Conservation (phyloP, 2,329 filamentous ascomycete species). For the Xylariomycetidae sp. region DNA sequence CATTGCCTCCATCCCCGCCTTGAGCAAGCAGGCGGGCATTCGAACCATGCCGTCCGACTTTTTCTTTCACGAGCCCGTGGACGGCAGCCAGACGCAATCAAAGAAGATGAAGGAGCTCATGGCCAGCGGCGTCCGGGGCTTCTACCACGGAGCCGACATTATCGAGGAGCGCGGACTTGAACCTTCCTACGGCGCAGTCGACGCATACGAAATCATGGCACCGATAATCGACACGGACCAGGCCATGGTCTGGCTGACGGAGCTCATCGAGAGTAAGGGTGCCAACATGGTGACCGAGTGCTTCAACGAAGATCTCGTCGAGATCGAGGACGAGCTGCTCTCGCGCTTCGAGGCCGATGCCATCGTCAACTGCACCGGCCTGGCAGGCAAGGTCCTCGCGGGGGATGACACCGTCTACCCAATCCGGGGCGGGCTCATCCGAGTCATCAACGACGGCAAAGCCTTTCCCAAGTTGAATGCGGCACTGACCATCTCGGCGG, state of each 20-base stretch:
- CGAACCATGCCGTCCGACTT: constrained; percentile 33
- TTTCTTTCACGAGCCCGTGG: constrained; percentile 28
- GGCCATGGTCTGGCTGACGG: constrained; percentile 35
- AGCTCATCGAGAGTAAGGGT: constrained; percentile 35
- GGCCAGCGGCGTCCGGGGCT: constrained; percentile 31
- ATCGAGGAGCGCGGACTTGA: constrained; percentile 30
- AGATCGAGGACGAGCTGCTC: constrained; percentile 28
- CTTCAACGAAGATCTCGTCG: constrained; percentile 29
- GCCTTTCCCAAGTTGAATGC: constrained; percentile 34
- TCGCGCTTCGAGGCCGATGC: constrained; percentile 31
- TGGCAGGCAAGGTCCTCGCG: constrained; percentile 30
- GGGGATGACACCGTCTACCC: constrained; percentile 34
- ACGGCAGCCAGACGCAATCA: constrained; percentile 26
- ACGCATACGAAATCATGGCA: constrained; percentile 38
- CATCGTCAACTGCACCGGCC: constrained; percentile 38
- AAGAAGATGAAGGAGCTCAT: constrained; percentile 35
- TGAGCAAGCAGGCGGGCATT: constrained; percentile 29
- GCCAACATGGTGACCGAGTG: constrained; percentile 32
- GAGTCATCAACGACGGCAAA: constrained; percentile 38
- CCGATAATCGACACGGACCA: constrained; percentile 41
- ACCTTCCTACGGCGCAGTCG: constrained; percentile 29
- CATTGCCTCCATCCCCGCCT: constrained; percentile 28
- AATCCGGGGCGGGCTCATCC: constrained; percentile 36
- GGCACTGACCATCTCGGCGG: constrained; percentile 34
- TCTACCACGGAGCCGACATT: constrained; percentile 28